Base-by-base conservation (phyloP, 805 yeast species). In the Millerago galiae region DNA sequence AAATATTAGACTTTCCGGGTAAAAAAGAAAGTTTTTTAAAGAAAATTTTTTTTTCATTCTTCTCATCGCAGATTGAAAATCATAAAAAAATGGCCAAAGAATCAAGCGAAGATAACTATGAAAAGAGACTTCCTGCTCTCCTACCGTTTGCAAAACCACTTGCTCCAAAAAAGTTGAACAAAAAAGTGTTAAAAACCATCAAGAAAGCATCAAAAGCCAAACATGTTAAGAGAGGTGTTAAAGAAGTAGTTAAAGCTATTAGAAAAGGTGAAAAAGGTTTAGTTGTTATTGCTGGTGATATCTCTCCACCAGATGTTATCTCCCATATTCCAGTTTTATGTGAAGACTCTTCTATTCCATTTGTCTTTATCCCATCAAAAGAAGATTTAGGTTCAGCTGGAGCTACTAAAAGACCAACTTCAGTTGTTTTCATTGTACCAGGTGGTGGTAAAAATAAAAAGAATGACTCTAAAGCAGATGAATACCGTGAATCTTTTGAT, bases 331-430 rank as follows among this genome's bases (percentile, higher is more conserved):
- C 99, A 43, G 97, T 95, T 37, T 76, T 93, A 49, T 93, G 99
- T 70, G 99, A 93, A 71, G 99, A 93, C 63, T 71, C 77, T 50
- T 69, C 84, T 37, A 97, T 93, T 38, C 97, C 98, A 59, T 95
- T 72, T 61, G 76, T 91, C 34, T 93, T 93, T 67, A 79, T 93
- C 49, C 99, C 99, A 58, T 89, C 97, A 39, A 93, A 93, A 70
- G 97, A 93, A 71, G 98, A 93, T 62, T 77, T 93, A 53, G 99
- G 99, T 29, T 85, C 95, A 50, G 99, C 99, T 21, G 98, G 98
- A 61, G 95, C 97, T 48, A 93, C 99, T 44, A 93, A 93, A 74
- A 84, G 99, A 75, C 98, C 99, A 55, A 93, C 99, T 31, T 88
- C 97, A 31, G 90, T 95, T 65, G 96, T 93, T 26, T 87, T 93